phyloP scores from a whole-genome alignment of 2,329 filamentous ascomycete species.

The Zarea fungicola region DNA sequence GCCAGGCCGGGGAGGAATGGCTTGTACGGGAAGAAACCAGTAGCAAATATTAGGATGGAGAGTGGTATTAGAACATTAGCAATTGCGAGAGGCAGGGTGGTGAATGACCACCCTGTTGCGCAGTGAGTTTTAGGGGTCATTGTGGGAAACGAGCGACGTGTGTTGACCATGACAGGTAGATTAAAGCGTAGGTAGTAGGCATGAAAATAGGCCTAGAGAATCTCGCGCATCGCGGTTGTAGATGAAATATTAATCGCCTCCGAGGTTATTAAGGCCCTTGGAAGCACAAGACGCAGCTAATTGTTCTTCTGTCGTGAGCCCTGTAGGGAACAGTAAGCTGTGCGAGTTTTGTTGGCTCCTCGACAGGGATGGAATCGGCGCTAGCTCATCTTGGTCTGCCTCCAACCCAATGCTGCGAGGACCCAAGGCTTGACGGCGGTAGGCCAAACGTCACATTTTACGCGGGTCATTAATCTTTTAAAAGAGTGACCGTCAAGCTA shows the following conservation, averaged over 20 bases:
- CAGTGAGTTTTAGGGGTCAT: background rate
- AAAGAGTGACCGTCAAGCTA: background rate
- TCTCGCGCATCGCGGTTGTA: background rate
- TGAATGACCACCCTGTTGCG: conserved; percentile 20
- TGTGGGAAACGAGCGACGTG: conserved; percentile 4
- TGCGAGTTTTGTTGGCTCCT: too few species aligned
- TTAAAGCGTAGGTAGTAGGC: background rate
- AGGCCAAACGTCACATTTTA: background rate
- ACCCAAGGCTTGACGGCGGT: background rate
- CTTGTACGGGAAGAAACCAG: conserved; percentile 97
- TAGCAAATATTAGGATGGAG: conserved; percentile 72
- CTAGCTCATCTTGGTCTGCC: conserved; percentile 6
- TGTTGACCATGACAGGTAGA: conserved; percentile 1
- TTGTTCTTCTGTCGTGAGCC: background rate
- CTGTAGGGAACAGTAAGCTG: too few species aligned
- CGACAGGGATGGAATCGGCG: conserved; percentile 1
- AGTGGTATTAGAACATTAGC: conserved; percentile 75
- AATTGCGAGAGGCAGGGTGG: conserved; percentile 46
- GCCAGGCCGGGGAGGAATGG: conserved; percentile 85
- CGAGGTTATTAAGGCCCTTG: background rate
- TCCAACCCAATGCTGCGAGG: background rate
- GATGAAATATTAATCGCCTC: background rate
- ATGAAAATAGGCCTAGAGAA: background rate
- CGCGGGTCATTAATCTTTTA: background rate
- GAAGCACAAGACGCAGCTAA: background rate